A percentile compares a stretch with the other conserved stretches of the same genome.
These are phyloP conservation scores for Saccharomyces pastorianus DNA, from an alignment of 1,139 yeast genomes.

Conservation along the genomic window DNA sequence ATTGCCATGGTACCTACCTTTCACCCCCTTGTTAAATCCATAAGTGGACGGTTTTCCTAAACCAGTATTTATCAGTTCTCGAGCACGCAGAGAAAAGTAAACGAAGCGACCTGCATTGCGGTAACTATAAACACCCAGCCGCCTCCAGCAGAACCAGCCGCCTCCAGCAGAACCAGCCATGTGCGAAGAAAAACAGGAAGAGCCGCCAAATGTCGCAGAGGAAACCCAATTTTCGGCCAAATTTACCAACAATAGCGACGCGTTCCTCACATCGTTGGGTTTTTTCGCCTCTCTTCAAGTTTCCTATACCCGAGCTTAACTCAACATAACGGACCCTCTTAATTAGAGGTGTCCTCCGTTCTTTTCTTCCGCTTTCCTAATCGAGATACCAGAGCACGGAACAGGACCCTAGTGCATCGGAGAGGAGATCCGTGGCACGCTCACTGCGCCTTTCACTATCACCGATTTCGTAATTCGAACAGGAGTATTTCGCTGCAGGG, in stretches of 20 bases:
- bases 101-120: background rate
- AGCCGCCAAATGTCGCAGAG: background rate
- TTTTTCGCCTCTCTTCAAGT: background rate
- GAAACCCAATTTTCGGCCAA: background rate
- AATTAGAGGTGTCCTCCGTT: too few relatives aligned
- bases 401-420: background rate
- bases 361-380: background rate
- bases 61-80: background rate
- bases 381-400: background rate
- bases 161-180: background rate
- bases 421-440: background rate
- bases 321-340: background rate
- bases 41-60: background rate
- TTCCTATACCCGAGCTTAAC: background rate
- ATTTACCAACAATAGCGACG: background rate
- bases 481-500: background rate
- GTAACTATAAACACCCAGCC: background rate
- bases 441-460: background rate
- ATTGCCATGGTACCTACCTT: background rate
- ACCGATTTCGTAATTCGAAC: background rate
- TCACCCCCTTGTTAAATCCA: background rate
- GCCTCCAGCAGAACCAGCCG: background rate
- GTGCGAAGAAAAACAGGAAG: background rate
- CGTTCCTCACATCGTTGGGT: background rate
- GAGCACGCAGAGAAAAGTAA: background rate